Evolutionary conservation across 192 early-diverging fungal genomes (phyloP).

Genomic region (Lunasporangiospora selenospora): DNA sequence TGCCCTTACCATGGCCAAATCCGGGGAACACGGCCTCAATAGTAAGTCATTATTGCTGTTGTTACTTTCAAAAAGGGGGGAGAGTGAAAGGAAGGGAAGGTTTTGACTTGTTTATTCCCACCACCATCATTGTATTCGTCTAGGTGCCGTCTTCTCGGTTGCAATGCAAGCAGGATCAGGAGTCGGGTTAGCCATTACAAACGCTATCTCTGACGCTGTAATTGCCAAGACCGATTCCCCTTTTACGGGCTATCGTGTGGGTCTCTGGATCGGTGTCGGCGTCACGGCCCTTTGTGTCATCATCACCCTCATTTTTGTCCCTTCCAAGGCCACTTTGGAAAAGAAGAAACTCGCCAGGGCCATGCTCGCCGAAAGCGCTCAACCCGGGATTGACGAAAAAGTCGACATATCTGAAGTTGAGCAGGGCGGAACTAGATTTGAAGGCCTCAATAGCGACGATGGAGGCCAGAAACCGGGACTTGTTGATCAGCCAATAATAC

Average conservation of each 20-base stretch:
- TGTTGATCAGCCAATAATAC: not conserved
- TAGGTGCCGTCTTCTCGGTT: slow-evolving; percentile 49
- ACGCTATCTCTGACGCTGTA: slow-evolving; percentile 45
- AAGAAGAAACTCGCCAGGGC: slow-evolving; percentile 27
- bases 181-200: slow-evolving; percentile 49
- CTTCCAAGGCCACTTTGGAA: slow-evolving; percentile 34
- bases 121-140: not conserved
- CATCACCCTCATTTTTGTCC: slow-evolving; percentile 43
- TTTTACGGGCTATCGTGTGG: slow-evolving; percentile 39
- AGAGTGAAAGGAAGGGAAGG: no score
- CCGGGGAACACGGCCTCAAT: slow-evolving; percentile 43
- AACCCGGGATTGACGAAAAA: not conserved
- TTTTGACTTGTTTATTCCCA: no score
- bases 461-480: not conserved
- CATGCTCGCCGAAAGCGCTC: no score
- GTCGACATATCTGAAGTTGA: not conserved
- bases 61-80: no score
- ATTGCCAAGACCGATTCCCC: slow-evolving; percentile 27
- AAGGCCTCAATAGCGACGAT: not conserved
- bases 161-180: slow-evolving; percentile 52
- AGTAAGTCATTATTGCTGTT: slow-evolving; percentile 15
- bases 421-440: not conserved
- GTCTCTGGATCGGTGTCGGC: slow-evolving; percentile 42
- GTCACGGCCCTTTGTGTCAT: slow-evolving; percentile 34
- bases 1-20: slow-evolving; percentile 39